Percentiles rank a stretch among this genome's conserved stretches.
Conservation (phyloP, 768 basidiomycete species). For the Suillus variegatus region DNA sequence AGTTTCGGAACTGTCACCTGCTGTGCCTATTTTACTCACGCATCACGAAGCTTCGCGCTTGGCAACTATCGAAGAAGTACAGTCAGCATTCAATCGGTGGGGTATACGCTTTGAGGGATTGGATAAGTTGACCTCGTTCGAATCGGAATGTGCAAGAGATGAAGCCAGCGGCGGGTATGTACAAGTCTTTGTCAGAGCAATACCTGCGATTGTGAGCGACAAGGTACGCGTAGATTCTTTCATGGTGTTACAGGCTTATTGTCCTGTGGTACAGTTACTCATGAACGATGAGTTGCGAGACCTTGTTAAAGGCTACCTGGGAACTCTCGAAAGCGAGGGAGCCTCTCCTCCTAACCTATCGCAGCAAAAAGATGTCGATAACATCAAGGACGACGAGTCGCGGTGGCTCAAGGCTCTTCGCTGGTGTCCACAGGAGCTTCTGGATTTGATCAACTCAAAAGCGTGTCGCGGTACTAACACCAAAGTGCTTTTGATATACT, state of each 20-base stretch:
- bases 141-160: slow-evolving; percentile 17
- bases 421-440: slow-evolving; percentile 78
- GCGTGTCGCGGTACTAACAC: slow-evolving; percentile 80
- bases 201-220: slow-evolving; percentile 73
- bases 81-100: slow-evolving; percentile 62
- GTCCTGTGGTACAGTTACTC: slow-evolving; percentile 47
- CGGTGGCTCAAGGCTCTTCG: slow-evolving; percentile 73
- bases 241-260: slow-evolving; percentile 12
- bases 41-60: slow-evolving; percentile 59
- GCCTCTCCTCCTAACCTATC: slow-evolving; percentile 20
- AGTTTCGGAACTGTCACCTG: slow-evolving; percentile 49
- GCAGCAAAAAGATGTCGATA: slow-evolving; percentile 14
- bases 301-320: slow-evolving; percentile 73
- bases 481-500: slow-evolving; percentile 5
- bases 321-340: slow-evolving; percentile 55
- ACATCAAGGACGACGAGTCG: slow-evolving; percentile 23
- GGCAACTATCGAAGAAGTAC: slow-evolving; percentile 39
- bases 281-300: slow-evolving; percentile 72
- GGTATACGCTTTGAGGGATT: slow-evolving; percentile 59
- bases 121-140: slow-evolving; percentile 21
- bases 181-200: slow-evolving; percentile 62
- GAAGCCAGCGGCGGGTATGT: slow-evolving; percentile 46
- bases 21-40: slow-evolving; percentile 66
- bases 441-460: slow-evolving; percentile 90
- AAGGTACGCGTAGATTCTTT: slow-evolving; percentile 45